A percentile compares a stretch with the other conserved stretches of the same genome.
Conservation (phyloP, 805 yeast species). For the Saccharomycopsis capsularis region DNA sequence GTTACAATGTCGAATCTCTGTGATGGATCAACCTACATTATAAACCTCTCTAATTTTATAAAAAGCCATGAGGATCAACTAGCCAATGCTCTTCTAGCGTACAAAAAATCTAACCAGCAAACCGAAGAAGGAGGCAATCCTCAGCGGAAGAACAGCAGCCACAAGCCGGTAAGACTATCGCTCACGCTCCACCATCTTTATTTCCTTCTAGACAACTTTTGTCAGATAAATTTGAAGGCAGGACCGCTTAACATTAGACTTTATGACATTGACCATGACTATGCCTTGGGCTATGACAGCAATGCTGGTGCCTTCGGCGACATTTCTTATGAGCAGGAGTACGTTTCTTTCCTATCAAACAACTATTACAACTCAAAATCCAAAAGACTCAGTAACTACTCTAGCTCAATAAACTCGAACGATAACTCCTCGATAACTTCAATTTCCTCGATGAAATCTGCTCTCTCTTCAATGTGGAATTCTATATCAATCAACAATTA, state of each 20-base stretch:
- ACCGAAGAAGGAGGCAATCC: background rate
- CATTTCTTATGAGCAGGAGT: conserved; percentile 13
- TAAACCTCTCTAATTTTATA: conserved; percentile 45
- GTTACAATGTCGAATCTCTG: conserved; percentile 23
- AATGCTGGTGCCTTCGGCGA: background rate
- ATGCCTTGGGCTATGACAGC: conserved; percentile 2
- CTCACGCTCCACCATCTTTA: conserved; percentile 59
- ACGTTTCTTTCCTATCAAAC: conserved; percentile 20
- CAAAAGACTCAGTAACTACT: conserved; percentile 18
- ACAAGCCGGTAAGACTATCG: conserved; percentile 49
- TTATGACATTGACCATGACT: conserved; percentile 47
- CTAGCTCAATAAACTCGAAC: conserved; percentile 20
- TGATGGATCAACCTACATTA: conserved; percentile 54
- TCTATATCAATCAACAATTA: conserved; percentile 5
- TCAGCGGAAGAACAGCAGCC: conserved; percentile 19
- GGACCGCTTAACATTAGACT: conserved; percentile 58
- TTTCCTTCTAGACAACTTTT: conserved; percentile 50
- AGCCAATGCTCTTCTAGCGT: conserved; percentile 52
- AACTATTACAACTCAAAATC: conserved; percentile 16
- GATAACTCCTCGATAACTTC: conserved; percentile 42
- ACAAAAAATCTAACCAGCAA: conserved; percentile 27
- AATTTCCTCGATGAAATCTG: conserved; percentile 49
- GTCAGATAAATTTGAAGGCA: conserved; percentile 41
- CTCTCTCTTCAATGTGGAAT: conserved; percentile 21
- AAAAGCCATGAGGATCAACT: conserved; percentile 51